Percentiles rank a stretch among this genome's conserved stretches.
Evolutionary conservation across 768 basidiomycete genomes (phyloP).

Genomic region (Psilocybe cyanescens): DNA sequence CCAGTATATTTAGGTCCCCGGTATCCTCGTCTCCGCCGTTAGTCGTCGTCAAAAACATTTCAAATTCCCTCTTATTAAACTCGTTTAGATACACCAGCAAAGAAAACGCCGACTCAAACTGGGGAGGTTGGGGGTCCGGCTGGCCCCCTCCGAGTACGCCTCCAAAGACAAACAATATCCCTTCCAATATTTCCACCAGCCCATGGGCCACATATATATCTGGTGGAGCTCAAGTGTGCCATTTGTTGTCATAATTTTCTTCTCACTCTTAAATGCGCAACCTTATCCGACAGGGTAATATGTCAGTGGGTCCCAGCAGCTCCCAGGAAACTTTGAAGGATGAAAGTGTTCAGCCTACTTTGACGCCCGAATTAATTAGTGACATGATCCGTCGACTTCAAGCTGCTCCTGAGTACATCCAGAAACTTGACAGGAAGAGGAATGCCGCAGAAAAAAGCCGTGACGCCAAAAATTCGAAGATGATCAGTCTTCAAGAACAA

Average conservation of each 20-base stretch:
- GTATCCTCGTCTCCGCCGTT: no score
- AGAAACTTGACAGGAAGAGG: constrained; percentile 3
- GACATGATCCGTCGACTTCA: neutral
- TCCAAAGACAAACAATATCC: neutral
- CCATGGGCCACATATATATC: neutral
- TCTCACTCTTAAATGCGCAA: neutral
- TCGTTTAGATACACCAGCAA: no score
- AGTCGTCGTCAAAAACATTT: no score
- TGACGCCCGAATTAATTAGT: neutral
- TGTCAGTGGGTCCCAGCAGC: neutral
- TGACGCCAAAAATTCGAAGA: neutral
- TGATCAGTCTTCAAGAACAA: neutral
- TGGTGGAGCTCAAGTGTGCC: neutral
- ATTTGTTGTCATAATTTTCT: neutral
- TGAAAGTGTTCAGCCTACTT: neutral
- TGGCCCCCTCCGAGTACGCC: neutral
- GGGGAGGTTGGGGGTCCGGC: neutral
- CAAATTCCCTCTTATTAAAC: no score
- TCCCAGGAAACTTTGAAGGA: neutral
- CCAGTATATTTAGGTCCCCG: neutral
- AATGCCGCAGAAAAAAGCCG: neutral
- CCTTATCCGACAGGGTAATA: neutral
- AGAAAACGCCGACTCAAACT: neutral
- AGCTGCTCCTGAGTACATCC: neutral
- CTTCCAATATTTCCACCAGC: neutral